Percentiles rank a stretch among this genome's conserved stretches.
Conservation (phyloP, 257 asterid genomes). For the Ocimum tenuiflorum region DNA sequence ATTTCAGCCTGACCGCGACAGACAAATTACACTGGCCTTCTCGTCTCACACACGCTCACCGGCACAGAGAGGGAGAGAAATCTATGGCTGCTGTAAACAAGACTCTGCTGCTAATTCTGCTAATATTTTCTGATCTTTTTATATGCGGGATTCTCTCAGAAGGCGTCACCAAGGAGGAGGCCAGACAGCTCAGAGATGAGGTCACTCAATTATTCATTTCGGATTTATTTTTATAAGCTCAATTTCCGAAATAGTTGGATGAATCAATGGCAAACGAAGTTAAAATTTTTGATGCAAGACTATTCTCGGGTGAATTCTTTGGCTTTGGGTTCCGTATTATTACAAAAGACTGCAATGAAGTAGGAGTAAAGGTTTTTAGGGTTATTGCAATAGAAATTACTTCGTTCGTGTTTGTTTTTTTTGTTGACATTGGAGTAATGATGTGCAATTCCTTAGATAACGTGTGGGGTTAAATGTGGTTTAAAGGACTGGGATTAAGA, state of each 20-base stretch:
- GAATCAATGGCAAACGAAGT: neutral
- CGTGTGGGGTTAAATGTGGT: neutral
- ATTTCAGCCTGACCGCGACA: neutral
- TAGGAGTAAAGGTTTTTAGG: neutral
- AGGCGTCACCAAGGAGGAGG: constrained; percentile 74
- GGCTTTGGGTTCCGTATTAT: neutral
- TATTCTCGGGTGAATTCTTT: neutral
- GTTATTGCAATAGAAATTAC: neutral
- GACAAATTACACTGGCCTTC: neutral
- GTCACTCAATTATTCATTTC: constrained; percentile 22
- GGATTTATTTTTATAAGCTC: constrained; percentile 4
- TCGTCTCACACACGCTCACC: neutral
- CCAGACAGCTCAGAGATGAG: constrained; percentile 84
- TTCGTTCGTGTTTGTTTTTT: neutral
- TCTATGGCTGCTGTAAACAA: constrained; percentile 56
- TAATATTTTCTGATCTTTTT: constrained; percentile 37
- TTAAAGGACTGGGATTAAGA: neutral
- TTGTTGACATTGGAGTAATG: constrained; percentile 2
- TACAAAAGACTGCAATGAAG: neutral
- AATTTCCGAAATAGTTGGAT: constrained; percentile 5
- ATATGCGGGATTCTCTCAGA: constrained; percentile 42
- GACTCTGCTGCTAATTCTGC: constrained; percentile 31
- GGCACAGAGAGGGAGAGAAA: constrained; percentile 25
- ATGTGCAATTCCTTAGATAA: constrained; percentile 1
- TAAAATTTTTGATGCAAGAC: neutral